Conservation (phyloP, 2,329 filamentous ascomycete species). For the Amauroascus niger region DNA sequence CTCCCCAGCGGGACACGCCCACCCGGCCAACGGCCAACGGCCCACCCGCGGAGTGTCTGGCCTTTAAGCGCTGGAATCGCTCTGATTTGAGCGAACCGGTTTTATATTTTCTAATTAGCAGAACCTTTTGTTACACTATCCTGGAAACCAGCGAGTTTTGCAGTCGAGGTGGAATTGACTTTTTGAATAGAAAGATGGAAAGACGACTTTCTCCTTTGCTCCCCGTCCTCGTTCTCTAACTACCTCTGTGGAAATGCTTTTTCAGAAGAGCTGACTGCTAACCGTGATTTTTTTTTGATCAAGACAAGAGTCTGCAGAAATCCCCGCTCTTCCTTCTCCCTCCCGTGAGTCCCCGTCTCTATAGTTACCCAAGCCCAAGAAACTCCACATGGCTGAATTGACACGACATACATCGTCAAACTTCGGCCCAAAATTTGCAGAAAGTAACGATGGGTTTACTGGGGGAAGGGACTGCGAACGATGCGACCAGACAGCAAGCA, state of each 20-base stretch:
- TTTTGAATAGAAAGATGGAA: neutral
- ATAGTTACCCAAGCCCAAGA: neutral
- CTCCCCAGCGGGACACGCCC: neutral
- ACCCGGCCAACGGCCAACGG: neutral
- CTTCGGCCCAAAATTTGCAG: neutral
- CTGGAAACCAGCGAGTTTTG: neutral
- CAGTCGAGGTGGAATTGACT: neutral
- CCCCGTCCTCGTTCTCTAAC: too few species aligned
- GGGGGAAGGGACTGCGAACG: neutral
- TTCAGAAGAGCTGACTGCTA: too few species aligned
- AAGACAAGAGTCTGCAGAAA: too few species aligned
- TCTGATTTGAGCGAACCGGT: neutral
- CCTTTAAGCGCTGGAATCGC: neutral
- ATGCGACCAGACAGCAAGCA: neutral
- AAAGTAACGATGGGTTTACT: neutral
- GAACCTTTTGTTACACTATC: too few species aligned
- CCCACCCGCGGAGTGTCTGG: neutral
- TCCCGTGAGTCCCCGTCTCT: neutral
- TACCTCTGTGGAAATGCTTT: too few species aligned
- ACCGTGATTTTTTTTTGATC: neutral
- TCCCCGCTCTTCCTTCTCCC: neutral
- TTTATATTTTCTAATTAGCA: too few species aligned
- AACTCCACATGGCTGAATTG: neutral
- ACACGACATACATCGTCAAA: neutral
- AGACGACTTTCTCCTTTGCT: too few species aligned